phyloP scores from a whole-genome alignment of 495 filamentous ascomycete genomes.

The Aspergillus avenaceus region DNA sequence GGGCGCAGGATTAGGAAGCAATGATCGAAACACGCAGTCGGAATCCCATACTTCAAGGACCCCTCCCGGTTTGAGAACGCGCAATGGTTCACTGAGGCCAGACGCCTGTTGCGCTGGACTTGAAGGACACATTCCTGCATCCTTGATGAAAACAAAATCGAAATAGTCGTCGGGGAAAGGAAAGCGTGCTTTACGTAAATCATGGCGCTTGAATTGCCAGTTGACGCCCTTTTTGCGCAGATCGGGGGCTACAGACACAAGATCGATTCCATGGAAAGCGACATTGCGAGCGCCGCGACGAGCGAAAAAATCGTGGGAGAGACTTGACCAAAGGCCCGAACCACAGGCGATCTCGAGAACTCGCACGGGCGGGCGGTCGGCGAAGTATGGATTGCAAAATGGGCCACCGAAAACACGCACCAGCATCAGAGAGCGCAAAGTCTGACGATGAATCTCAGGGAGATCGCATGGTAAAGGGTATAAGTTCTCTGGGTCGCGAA shows the following conservation, averaged over 20 bases:
- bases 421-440: constrained; percentile 74
- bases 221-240: constrained; percentile 70
- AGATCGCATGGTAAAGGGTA: constrained; percentile 90
- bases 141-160: constrained; percentile 87
- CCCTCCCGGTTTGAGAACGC: constrained; percentile 74
- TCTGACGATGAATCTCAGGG: constrained; percentile 82
- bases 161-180: constrained; percentile 83
- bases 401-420: constrained; percentile 76
- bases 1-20: constrained; percentile 70
- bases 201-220: constrained; percentile 86
- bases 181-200: constrained; percentile 67
- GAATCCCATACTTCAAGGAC: constrained; percentile 84
- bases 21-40: constrained; percentile 70
- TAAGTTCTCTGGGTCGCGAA: constrained; percentile 66
- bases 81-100: constrained; percentile 71
- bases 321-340: constrained; percentile 82
- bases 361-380: constrained; percentile 63
- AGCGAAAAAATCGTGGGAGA: constrained; percentile 73
- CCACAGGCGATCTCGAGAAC: constrained; percentile 89
- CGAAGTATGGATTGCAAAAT: constrained; percentile 65
- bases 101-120: constrained; percentile 57
- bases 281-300: constrained; percentile 56
- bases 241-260: constrained; percentile 71
- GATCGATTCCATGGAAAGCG: constrained; percentile 80
- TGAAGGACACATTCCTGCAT: constrained; percentile 65